Evolutionary conservation across 129 eudicot species (phyloP), one percentile per base, ranked within the genome.

Genomic region (Arctium minus): DNA sequence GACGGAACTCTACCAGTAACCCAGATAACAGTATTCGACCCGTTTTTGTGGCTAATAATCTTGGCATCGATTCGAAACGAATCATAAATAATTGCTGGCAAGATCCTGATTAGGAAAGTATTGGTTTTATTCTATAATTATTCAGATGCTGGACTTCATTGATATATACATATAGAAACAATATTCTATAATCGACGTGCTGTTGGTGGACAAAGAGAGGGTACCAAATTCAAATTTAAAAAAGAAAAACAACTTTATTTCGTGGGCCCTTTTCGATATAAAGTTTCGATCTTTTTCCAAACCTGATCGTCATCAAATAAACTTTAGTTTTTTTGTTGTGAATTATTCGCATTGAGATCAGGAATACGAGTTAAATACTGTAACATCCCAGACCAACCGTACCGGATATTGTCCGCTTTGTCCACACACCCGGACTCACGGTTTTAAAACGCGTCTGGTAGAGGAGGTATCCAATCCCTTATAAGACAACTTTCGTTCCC

Each of bases 131-230:
- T 84, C 78, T 76, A 76, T 74, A 11, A 86, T 78, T 70, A 82
- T 83, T 87, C 79, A 67, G 87, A 84, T 86, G 76, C 86, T 80
- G 71, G 79, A 76, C 77, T 79, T 73, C 80, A 70, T 76, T 84
- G 74, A 76, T 70, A 82, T 81, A 38, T 32, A 33, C 70, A 73
- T 83, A 78, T 77, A 89, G 79, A 78, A 31, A 73, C 71, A 56
- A 81, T 83, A 67, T 75, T 86, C 77, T 75, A 72, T 22, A 22
- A 22, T 80, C 42, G 81, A 86, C 78, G 85, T 90, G 91, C 82
- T 70, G 81, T 79, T 85, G 86, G 76, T 86, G 87, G 89, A 86
- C 85, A 88, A 81, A 73, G 89, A 88, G 62, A 79, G 79, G 50
- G 74, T 74, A 87, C 91, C 89, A 87, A 88, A 83, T 79, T 81